phyloP scores from a whole-genome alignment of 1,139 yeast genomes.

The Ashbya aceris region DNA sequence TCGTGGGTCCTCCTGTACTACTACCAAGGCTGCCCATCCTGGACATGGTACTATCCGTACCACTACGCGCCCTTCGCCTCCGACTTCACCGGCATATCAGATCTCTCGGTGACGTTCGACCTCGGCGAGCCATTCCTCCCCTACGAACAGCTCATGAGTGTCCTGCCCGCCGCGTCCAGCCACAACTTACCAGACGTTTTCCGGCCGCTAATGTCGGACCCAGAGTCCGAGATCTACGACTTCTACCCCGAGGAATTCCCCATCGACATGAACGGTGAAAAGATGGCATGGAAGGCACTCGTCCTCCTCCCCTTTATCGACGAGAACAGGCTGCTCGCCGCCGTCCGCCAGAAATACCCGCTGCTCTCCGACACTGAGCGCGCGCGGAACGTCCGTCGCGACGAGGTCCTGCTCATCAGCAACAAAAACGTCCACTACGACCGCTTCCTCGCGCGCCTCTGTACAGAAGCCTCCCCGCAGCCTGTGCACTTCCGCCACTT shows the following conservation, averaged over 20 bases:
- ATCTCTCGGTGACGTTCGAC: conserved; percentile 52
- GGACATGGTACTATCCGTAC: conserved; percentile 97
- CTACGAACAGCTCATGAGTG: conserved; percentile 95
- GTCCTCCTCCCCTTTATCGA: conserved; percentile 87
- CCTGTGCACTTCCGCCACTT: conserved; percentile 37
- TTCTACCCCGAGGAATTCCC: conserved; percentile 85
- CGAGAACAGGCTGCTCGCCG: conserved; percentile 57
- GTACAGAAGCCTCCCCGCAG: conserved; percentile 23
- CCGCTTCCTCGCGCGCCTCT: conserved; percentile 23
- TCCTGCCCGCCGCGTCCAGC: conserved; percentile 93
- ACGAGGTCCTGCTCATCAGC: conserved; percentile 54
- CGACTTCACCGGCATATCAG: conserved; percentile 60
- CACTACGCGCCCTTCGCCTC: conserved; percentile 97
- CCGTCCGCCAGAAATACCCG: conserved; percentile 58
- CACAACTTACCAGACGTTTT: conserved; percentile 81
- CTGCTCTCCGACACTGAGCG: conserved; percentile 59
- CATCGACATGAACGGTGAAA: conserved; percentile 92
- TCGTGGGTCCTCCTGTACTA: conserved; percentile 92
- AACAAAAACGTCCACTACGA: conserved; percentile 38
- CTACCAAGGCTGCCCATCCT: conserved; percentile 96
- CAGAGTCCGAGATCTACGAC: conserved; percentile 77
- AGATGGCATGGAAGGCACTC: conserved; percentile 93
- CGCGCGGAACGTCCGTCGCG: conserved; percentile 57
- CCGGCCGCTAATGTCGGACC: conserved; percentile 72
- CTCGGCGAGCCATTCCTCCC: conserved; percentile 82